Evolutionary conservation across 2,329 filamentous ascomycete species (phyloP).

Genomic region (Clarireedia paspali): DNA sequence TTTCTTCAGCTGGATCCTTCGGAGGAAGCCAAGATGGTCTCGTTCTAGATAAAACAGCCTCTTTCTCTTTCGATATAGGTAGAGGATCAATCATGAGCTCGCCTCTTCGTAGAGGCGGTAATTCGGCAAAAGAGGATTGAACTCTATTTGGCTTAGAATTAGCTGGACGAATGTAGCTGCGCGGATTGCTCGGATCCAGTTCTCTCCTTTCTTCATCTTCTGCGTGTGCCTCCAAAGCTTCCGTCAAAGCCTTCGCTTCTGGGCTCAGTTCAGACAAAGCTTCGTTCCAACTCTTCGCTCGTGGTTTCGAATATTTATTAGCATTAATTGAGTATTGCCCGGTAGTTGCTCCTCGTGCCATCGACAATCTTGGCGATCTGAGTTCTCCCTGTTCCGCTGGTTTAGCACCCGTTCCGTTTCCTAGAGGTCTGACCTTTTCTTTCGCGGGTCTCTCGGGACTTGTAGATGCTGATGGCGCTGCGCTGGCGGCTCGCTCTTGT

Average conservation of each 20-base stretch:
- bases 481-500: slow-evolving; percentile 46
- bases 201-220: slow-evolving; percentile 51
- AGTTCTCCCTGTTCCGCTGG: slow-evolving; percentile 53
- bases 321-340: slow-evolving; percentile 55
- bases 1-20: slow-evolving; percentile 86
- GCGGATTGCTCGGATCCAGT: slow-evolving; percentile 22
- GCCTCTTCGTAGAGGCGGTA: slow-evolving; percentile 47
- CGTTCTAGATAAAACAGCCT: slow-evolving; percentile 72
- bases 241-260: slow-evolving; percentile 68
- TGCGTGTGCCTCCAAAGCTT: slow-evolving; percentile 73
- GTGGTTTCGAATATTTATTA: slow-evolving; percentile 36
- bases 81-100: slow-evolving; percentile 81
- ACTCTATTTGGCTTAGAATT: slow-evolving; percentile 43
- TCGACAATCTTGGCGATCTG: slow-evolving; percentile 36
- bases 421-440: slow-evolving; percentile 29
- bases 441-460: slow-evolving; percentile 26
- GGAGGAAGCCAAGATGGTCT: slow-evolving; percentile 79
- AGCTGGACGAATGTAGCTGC: slow-evolving; percentile 29
- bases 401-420: slow-evolving; percentile 56
- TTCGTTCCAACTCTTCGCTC: slow-evolving; percentile 68
- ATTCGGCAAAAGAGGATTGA: slow-evolving; percentile 59
- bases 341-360: slow-evolving; percentile 18
- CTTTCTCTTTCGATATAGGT: slow-evolving; percentile 79
- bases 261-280: slow-evolving; percentile 60
- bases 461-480: slow-evolving; percentile 39